These are phyloP conservation scores for Antitrichia curtipendula DNA, from an alignment of 225 moss, liverwort and hornwort species.

Conservation along the genomic window DNA sequence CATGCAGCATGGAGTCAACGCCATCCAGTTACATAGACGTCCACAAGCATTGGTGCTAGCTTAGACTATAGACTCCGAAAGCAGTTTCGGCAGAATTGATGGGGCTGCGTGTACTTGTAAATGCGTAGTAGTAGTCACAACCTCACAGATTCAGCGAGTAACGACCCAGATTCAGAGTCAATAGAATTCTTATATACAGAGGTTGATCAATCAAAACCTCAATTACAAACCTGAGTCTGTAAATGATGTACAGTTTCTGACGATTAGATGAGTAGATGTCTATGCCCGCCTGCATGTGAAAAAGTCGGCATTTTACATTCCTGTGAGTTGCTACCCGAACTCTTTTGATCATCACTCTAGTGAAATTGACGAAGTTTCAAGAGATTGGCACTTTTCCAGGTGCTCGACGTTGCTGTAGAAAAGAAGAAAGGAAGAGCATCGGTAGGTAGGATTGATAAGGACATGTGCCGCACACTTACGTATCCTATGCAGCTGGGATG, in stretches of 20 bases:
- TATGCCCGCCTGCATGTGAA: background rate
- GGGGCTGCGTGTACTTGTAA: background rate
- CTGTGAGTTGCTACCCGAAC: background rate
- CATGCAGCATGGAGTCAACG: background rate
- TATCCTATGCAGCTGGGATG: slow-evolving; percentile 21
- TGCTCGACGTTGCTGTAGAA: slow-evolving; percentile 38
- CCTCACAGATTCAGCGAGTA: background rate
- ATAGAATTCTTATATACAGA: background rate
- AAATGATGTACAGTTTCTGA: background rate
- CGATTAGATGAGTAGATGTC: background rate
- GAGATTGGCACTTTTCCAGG: background rate
- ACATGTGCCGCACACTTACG: slow-evolving; percentile 34
- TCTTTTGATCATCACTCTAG: background rate
- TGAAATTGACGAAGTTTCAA: background rate
- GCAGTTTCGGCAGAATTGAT: background rate
- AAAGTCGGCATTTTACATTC: background rate
- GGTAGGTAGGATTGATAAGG: slow-evolving; percentile 62
- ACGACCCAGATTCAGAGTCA: background rate
- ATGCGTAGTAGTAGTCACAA: background rate
- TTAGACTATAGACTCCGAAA: background rate
- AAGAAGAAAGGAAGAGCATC: slow-evolving; percentile 51
- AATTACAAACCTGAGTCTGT: background rate
- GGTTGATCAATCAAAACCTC: background rate
- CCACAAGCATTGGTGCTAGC: background rate
- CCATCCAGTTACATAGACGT: background rate